A percentile compares a stretch with the other conserved stretches of the same genome.
Conservation (phyloP, 257 asterid genomes). For the Orobanche coerulescens region DNA sequence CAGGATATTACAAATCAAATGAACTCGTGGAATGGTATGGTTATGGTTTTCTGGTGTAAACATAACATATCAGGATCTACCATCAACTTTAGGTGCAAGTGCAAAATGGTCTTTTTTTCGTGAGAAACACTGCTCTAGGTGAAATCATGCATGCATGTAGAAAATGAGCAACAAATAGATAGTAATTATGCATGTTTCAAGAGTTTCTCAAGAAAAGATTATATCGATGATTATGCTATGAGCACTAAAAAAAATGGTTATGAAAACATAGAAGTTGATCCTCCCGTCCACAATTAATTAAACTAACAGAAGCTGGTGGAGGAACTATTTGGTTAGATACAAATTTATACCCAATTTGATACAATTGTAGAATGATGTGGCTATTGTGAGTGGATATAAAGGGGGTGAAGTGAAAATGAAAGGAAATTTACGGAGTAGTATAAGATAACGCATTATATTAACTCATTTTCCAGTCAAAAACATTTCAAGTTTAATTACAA, state of each 20-base stretch:
- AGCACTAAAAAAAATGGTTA: too few species aligned
- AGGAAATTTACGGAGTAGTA: background rate
- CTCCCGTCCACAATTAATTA: too few species aligned
- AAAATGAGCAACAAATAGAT: too few species aligned
- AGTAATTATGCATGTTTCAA: too few species aligned
- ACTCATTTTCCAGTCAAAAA: background rate
- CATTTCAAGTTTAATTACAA: background rate
- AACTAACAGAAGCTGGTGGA: background rate
- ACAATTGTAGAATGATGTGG: background rate
- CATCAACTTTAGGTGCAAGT: background rate
- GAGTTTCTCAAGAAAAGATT: too few species aligned
- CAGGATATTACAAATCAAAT: background rate
- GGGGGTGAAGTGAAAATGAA: background rate
- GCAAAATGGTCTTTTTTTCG: background rate
- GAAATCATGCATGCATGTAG: too few species aligned
- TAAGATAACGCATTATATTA: background rate
- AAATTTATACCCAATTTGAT: background rate
- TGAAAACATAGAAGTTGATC: too few species aligned
- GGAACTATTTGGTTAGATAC: background rate
- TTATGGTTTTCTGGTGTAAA: background rate
- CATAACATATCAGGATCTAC: background rate
- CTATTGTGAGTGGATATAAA: background rate
- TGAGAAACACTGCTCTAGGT: conserved; percentile 1
- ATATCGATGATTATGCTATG: too few species aligned
- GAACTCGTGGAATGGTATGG: background rate